These are phyloP conservation scores for Telopea speciosissima DNA, from an alignment of 177 flowering plant genomes.

Conservation along the genomic window DNA sequence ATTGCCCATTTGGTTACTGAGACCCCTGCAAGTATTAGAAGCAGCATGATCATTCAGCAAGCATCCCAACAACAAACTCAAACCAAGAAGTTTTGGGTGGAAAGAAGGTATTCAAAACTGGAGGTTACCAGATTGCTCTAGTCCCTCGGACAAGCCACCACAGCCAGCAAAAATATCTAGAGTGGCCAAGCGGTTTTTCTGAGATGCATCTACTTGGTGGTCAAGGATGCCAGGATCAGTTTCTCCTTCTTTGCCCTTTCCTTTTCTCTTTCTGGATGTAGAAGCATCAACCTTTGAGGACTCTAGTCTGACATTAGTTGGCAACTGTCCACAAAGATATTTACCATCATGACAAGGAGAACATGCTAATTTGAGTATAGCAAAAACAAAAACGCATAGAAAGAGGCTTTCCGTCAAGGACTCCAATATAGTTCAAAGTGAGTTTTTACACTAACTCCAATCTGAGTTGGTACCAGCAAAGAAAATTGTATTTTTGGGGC, in stretches of 20 bases:
- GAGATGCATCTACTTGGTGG: constrained; percentile 20
- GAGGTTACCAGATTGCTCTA: constrained; percentile 64
- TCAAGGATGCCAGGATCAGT: constrained; percentile 18
- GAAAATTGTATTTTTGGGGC: neutral
- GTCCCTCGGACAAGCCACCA: constrained; percentile 93
- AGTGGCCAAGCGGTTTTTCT: constrained; percentile 49
- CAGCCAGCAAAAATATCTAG: constrained; percentile 98
- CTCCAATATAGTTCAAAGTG: too few species aligned
- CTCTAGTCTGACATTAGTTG: constrained; percentile 42
- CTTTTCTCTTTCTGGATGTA: constrained; percentile 63
- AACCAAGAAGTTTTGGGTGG: too few species aligned
- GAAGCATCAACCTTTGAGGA: constrained; percentile 34
- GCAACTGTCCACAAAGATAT: constrained; percentile 46
- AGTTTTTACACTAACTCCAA: neutral
- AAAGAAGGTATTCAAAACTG: neutral
- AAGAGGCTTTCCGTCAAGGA: too few species aligned
- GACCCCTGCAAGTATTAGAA: constrained; percentile 44
- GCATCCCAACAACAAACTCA: neutral
- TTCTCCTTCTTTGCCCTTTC: constrained; percentile 71
- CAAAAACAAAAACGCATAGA: neutral
- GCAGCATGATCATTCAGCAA: neutral
- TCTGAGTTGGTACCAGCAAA: neutral
- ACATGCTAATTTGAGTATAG: neutral
- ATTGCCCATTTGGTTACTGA: constrained; percentile 90
- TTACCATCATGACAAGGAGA: neutral